These are phyloP conservation scores for Ustilago bromivora DNA, from an alignment of 1,284 basidiomycete species.

Conservation along the genomic window DNA sequence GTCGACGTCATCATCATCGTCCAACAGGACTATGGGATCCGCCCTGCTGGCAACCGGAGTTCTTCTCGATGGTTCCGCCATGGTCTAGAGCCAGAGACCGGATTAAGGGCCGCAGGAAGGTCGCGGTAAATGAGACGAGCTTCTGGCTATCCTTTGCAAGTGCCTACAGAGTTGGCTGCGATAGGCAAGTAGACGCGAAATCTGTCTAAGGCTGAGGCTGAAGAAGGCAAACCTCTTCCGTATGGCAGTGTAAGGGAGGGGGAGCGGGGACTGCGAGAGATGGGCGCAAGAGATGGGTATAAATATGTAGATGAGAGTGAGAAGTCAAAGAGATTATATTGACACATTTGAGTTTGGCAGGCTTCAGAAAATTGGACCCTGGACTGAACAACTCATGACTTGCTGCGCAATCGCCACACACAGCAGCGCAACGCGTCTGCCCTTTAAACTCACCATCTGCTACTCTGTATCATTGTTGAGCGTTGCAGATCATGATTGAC, in stretches of 20 bases:
- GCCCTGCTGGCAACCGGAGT: constrained; percentile 4
- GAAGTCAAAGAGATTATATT: constrained; percentile 2
- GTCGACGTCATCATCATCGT: constrained; percentile 28
- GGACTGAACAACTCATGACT: neutral
- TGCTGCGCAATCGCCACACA: constrained; percentile 3
- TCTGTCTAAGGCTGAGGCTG: too few species aligned
- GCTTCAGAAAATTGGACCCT: constrained; percentile 33
- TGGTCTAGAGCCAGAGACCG: neutral
- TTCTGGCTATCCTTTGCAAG: too few species aligned
- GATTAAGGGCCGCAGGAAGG: neutral
- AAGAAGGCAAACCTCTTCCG: too few species aligned
- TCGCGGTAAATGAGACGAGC: neutral
- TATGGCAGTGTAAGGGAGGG: neutral
- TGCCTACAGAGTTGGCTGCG: too few species aligned
- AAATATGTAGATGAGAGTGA: neutral
- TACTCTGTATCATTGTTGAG: neutral
- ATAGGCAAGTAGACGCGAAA: too few species aligned
- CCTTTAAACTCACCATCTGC: neutral
- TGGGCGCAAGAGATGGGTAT: neutral
- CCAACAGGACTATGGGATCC: constrained; percentile 26
- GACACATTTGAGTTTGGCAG: neutral
- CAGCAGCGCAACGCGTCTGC: neutral
- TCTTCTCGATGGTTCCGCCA: constrained; percentile 19
- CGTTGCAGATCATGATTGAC: too few species aligned
- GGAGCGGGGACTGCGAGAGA: neutral